These are phyloP conservation scores for Vickermania ingenoplastis DNA, from an alignment of 208 protist species.

Conservation along the genomic window DNA sequence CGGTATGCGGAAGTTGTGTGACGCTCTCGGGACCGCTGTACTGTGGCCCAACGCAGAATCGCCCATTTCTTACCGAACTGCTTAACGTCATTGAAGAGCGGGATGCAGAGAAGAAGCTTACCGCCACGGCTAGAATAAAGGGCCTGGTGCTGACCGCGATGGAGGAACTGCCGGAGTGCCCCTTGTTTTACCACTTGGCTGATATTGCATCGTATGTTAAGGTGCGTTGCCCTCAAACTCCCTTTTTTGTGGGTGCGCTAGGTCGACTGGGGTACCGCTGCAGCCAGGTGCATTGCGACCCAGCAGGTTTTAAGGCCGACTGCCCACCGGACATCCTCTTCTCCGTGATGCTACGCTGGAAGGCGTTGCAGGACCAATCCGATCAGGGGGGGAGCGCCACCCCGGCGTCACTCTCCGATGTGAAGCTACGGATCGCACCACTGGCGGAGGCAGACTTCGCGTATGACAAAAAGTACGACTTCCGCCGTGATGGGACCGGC, in stretches of 20 bases:
- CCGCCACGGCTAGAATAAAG: slow-evolving; percentile 55
- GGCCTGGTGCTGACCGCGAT: slow-evolving; percentile 70
- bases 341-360: slow-evolving; percentile 79
- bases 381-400: slow-evolving; percentile 9
- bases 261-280: slow-evolving; percentile 74
- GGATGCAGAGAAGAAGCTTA: slow-evolving; percentile 37
- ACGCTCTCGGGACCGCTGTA: slow-evolving; percentile 92
- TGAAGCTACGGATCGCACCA: slow-evolving; percentile 25
- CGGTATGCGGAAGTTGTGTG: slow-evolving; percentile 69
- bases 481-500: slow-evolving; percentile 51
- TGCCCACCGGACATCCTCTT: slow-evolving; percentile 80
- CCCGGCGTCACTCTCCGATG: slow-evolving; percentile 6
- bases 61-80: slow-evolving; percentile 59
- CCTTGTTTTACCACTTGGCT: slow-evolving; percentile 78
- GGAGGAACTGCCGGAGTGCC: slow-evolving; percentile 84
- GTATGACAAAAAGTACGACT: slow-evolving; percentile 76
- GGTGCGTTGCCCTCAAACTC: slow-evolving; percentile 69
- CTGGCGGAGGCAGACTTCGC: slow-evolving; percentile 50
- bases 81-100: slow-evolving; percentile 62
- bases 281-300: slow-evolving; percentile 87
- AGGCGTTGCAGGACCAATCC: slow-evolving; percentile 21
- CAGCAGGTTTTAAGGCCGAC: slow-evolving; percentile 88
- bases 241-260: slow-evolving; percentile 64
- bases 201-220: slow-evolving; percentile 65
- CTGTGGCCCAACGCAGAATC: slow-evolving; percentile 81